phyloP scores from a whole-genome alignment of 1,284 basidiomycete species.

The Malassezia sympodialis region DNA sequence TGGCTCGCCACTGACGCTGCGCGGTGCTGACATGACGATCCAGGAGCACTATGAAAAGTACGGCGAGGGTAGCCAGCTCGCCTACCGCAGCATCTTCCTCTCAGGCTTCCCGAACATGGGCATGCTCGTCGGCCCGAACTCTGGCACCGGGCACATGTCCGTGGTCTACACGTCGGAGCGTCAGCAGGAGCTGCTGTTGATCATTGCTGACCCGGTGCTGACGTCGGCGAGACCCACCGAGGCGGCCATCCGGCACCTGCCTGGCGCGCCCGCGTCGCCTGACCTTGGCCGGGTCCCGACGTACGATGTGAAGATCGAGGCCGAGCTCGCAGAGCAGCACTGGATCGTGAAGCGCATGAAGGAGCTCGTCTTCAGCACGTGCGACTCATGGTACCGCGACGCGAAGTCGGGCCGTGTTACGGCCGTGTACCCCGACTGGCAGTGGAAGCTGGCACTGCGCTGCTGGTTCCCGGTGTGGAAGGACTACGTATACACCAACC shows the following conservation, averaged over 20 bases:
- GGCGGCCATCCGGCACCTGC: conserved; percentile 27
- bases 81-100: conserved; percentile 35
- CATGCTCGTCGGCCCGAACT: conserved; percentile 35
- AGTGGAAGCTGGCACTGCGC: conserved; percentile 29
- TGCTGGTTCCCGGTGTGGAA: conserved; percentile 30
- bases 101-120: conserved; percentile 42
- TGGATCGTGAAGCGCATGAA: conserved; percentile 37
- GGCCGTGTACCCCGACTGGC: conserved; percentile 40
- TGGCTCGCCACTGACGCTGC: conserved; percentile 34
- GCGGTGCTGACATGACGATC: conserved; percentile 25
- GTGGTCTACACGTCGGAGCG: conserved; percentile 40
- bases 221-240: conserved; percentile 19
- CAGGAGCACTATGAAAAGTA: conserved; percentile 34
- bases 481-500: conserved; percentile 28
- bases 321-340: conserved; percentile 37
- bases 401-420: conserved; percentile 27
- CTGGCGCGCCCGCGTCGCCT: conserved; percentile 15
- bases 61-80: conserved; percentile 30
- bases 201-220: conserved; percentile 29
- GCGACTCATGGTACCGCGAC: conserved; percentile 43
- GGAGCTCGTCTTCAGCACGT: conserved; percentile 30
- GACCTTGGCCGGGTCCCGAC: conserved; percentile 23
- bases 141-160: conserved; percentile 39
- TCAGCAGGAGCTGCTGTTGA: conserved; percentile 28
- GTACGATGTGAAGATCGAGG: conserved; percentile 32